phyloP scores from a whole-genome alignment of 495 filamentous ascomycete species.

The Penicillium canescens region DNA sequence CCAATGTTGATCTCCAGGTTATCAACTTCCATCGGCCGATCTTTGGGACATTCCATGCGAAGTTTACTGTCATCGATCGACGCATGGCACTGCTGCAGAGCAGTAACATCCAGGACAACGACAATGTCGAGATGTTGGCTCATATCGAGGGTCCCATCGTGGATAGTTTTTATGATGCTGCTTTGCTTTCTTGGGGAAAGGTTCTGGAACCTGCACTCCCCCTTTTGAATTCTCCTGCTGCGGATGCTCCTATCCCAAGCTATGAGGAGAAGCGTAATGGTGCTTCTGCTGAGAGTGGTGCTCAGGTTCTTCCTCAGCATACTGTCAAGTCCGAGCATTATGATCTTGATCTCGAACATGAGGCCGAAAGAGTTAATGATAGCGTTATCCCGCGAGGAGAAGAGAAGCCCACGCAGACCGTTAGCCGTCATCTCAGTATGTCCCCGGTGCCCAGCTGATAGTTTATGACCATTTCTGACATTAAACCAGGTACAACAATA shows the following conservation, averaged over 20 bases:
- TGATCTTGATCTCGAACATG: slow-evolving; percentile 56
- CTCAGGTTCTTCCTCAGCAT: slow-evolving; percentile 52
- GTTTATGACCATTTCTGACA: slow-evolving; percentile 2
- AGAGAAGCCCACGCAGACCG: slow-evolving; percentile 56
- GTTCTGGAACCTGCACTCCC: slow-evolving; percentile 62
- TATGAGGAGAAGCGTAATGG: not conserved
- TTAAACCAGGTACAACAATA: slow-evolving; percentile 50
- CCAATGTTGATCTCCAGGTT: slow-evolving; percentile 69
- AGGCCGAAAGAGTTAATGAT: slow-evolving; percentile 60
- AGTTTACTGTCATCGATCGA: slow-evolving; percentile 76
- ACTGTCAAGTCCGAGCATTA: slow-evolving; percentile 60
- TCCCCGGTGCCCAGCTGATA: not conserved
- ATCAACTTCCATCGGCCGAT: slow-evolving; percentile 73
- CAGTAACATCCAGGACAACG: slow-evolving; percentile 78
- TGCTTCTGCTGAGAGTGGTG: slow-evolving; percentile 15
- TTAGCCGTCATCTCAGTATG: slow-evolving; percentile 62
- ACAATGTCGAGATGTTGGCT: slow-evolving; percentile 79
- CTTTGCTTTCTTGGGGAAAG: slow-evolving; percentile 70
- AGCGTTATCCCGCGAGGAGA: slow-evolving; percentile 43
- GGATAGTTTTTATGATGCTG: slow-evolving; percentile 71
- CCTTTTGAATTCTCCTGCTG: slow-evolving; percentile 51
- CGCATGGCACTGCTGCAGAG: slow-evolving; percentile 66
- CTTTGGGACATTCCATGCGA: slow-evolving; percentile 75
- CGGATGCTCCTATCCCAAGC: slow-evolving; percentile 29
- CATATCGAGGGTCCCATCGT: slow-evolving; percentile 77